Evolutionary conservation across 768 basidiomycete species (phyloP), one percentile per base, ranked within the genome.

Genomic region (Lentinula sp.): DNA sequence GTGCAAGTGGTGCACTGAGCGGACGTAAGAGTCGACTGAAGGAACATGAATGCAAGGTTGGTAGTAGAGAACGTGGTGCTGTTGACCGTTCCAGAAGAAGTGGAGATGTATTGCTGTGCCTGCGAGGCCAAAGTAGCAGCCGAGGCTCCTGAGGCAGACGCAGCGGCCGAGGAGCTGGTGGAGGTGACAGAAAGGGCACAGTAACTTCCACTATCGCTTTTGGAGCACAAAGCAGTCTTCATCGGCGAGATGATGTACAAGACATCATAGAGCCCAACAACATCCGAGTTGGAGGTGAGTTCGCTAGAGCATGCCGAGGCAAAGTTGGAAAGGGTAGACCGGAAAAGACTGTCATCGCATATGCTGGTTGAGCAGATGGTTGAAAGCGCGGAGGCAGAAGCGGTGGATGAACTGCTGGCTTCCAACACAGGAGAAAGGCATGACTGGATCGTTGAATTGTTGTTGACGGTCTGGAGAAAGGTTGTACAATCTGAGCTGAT

Each of bases 1-100:
- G 91, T 86, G 85, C 96, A 98, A 13, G 86, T 66, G 2, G 81
- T 86, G 85, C 96, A 98, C 48, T 97, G 86, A 23, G 73, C 57
- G 32, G 72, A 66, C n/a, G 77, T 71, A 32, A 80, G 41, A 69
- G 82, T 74, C 62, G 67, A 63, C 33, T 79, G 70, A 69, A 91
- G 81, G 86, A 90, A 86, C 65, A 98, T 78, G 89, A 92, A 97
- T 39, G 84, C 77, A 59, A 97, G 73, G 78, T 89, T 91, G 69
- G 81, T 81, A 50, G 74, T 65, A 49, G 66, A 63, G 74, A 79
- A 88, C 9, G 81, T 80, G 9, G 77, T 76, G 49, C 79, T 71
- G 73, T 91, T 86, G 54, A 39, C 65, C 23, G 65, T 61, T 51
- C 42, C 51, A 10, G 66, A n/a, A 5, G 66, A 6, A 52, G 61